Percentiles rank a stretch among this genome's conserved stretches.
These are phyloP conservation scores for Monilinia polystroma DNA, from an alignment of 2,329 filamentous ascomycete species.

Conservation along the genomic window DNA sequence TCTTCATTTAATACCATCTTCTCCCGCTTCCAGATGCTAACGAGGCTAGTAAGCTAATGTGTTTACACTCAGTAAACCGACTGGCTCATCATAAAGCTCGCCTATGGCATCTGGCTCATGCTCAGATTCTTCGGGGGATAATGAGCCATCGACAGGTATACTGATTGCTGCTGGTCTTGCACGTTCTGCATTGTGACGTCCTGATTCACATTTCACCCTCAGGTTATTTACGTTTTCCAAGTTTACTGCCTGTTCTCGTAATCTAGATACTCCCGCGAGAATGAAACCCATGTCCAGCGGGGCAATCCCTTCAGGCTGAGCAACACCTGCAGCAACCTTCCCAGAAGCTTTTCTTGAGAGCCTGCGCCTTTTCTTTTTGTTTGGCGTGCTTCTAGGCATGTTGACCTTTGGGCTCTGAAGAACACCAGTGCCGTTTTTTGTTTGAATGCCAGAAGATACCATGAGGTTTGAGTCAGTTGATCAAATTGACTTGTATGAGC, in stretches of 20 bases:
- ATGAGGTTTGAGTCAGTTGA: neutral
- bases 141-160: neutral
- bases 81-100: neutral
- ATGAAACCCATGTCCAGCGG: neutral
- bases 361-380: neutral
- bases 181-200: neutral
- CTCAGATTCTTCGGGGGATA: neutral
- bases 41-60: neutral
- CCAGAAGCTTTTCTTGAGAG: neutral
- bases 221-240: too few relatives aligned
- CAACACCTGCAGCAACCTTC: neutral
- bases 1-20: neutral
- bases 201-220: too few relatives aligned
- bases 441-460: neutral
- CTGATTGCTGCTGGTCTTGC: neutral
- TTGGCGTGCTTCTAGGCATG: neutral
- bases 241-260: neutral
- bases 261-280: neutral
- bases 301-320: neutral
- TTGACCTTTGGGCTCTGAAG: neutral
- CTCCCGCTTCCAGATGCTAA: neutral
- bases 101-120: neutral
- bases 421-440: too few relatives aligned
- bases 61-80: neutral
- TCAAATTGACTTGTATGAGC: neutral